Percentiles rank a stretch among this genome's conserved stretches.
Conservation (phyloP, 768 basidiomycete species). For the Daedaleopsis sinensis region DNA sequence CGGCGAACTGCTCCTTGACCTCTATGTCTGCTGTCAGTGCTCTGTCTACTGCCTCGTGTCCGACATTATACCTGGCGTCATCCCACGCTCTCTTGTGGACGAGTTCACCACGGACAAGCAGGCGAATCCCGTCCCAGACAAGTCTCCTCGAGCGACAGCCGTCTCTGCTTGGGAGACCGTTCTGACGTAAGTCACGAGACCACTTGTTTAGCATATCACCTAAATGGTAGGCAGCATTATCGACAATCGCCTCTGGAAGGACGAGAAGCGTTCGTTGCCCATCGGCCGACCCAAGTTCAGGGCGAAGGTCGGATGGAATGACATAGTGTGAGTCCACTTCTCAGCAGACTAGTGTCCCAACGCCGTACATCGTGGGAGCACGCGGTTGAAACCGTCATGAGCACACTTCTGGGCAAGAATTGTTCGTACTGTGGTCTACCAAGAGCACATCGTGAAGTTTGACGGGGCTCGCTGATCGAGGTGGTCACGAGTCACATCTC, state of each 20-base stretch:
- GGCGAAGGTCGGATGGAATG: constrained; percentile 67
- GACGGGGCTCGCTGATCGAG: too few relatives aligned
- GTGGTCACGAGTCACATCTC: too few relatives aligned
- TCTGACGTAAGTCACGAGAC: constrained; percentile 61
- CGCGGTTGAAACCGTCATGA: too few relatives aligned
- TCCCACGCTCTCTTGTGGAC: constrained; percentile 63
- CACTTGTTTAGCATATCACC: too few relatives aligned
- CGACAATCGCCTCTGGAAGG: constrained; percentile 76
- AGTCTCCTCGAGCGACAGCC: constrained; percentile 57
- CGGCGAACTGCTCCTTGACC: constrained; percentile 60
- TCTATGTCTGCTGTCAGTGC: constrained; percentile 87
- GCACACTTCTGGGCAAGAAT: too few relatives aligned
- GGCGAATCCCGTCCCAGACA: constrained; percentile 58
- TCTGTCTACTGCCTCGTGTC: constrained; percentile 74
- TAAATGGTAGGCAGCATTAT: too few relatives aligned
- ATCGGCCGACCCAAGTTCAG: constrained; percentile 58
- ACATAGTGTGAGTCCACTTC: constrained; percentile 49
- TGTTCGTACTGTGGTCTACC: too few relatives aligned
- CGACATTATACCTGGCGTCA: constrained; percentile 70
- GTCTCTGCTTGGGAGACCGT: constrained; percentile 66
- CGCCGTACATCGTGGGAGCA: too few relatives aligned
- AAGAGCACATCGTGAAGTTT: too few relatives aligned
- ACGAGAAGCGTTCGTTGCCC: constrained; percentile 60
- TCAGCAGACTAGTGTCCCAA: not conserved
- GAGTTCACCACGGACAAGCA: constrained; percentile 65